phyloP scores from a whole-genome alignment of 139 green algal genomes.

The Protoeuglena noctilucae region DNA sequence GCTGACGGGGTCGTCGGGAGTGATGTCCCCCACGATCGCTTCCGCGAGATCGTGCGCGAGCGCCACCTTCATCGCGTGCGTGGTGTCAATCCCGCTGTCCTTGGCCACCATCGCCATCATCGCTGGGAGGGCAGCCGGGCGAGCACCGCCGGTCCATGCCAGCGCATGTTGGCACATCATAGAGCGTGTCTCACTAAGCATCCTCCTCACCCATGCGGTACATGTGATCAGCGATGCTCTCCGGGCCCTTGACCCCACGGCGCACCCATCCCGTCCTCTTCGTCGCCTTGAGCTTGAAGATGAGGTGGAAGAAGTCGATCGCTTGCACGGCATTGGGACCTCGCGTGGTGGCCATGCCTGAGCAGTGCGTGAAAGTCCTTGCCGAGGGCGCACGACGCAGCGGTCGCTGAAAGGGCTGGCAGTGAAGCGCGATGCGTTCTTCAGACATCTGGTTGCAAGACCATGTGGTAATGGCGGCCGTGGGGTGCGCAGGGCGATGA shows the following conservation, averaged over 20 bases:
- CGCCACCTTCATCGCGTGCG: conserved; percentile 4
- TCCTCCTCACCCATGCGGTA: conserved; percentile 8
- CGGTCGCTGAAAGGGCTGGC: too few species aligned
- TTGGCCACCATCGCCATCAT: conserved; percentile 7
- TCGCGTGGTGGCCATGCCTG: too few species aligned
- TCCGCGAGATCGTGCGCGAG: conserved; percentile 11
- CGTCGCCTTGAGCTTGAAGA: conserved; percentile 1
- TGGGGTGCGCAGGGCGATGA: too few species aligned
- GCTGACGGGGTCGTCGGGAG: conserved; percentile 7
- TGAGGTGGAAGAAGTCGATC: neutral
- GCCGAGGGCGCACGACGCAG: too few species aligned
- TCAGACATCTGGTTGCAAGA: too few species aligned
- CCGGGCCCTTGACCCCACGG: conserved; percentile 4
- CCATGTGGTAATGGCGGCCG: too few species aligned
- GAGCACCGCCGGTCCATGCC: too few species aligned
- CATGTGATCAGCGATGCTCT: conserved; percentile 12
- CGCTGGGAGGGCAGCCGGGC: too few species aligned
- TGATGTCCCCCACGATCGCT: conserved; percentile 8
- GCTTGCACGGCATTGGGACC: neutral
- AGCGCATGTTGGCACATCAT: too few species aligned
- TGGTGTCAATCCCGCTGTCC: conserved; percentile 3
- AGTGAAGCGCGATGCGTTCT: too few species aligned
- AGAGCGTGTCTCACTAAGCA: too few species aligned
- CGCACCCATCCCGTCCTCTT: conserved; percentile 10
- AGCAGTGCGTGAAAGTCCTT: too few species aligned